phyloP scores from a whole-genome alignment of 78 protist species.

The Dictyostelium capitatum region DNA sequence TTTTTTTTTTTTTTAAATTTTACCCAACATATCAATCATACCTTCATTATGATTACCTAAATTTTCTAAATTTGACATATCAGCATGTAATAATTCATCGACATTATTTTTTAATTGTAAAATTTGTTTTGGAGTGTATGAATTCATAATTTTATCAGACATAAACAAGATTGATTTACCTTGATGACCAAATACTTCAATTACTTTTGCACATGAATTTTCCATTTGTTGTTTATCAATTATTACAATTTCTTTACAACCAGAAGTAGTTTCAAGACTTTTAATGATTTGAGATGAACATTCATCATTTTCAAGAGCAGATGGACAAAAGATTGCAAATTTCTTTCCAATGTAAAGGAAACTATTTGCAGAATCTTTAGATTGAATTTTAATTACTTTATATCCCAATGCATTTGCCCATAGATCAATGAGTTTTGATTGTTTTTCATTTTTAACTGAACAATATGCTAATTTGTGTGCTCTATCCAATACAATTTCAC shows the following conservation, averaged over 20 bases:
- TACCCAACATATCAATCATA: slow-evolving; percentile 63
- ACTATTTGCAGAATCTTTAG: neutral
- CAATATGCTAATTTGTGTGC: slow-evolving; percentile 32
- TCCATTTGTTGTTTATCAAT: slow-evolving; percentile 30
- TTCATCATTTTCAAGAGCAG: neutral
- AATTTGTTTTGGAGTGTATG: neutral
- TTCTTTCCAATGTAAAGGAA: slow-evolving; percentile 32
- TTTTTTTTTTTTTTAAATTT: neutral
- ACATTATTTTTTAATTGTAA: neutral
- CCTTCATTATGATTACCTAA: slow-evolving; percentile 50
- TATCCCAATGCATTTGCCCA: slow-evolving; percentile 42
- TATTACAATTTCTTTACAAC: neutral
- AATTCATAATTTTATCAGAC: neutral
- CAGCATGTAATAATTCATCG: slow-evolving; percentile 23
- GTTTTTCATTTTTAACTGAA: slow-evolving; percentile 12
- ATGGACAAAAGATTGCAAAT: slow-evolving; percentile 51
- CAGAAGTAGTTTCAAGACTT: neutral
- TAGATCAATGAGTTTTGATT: neutral
- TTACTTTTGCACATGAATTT: slow-evolving; percentile 12
- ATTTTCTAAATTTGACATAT: slow-evolving; percentile 39
- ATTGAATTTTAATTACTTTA: slow-evolving; percentile 18
- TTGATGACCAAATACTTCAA: slow-evolving; percentile 14
- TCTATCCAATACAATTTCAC: slow-evolving; percentile 65
- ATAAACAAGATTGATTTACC: slow-evolving; percentile 7
- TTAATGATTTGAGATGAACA: neutral